A percentile compares a stretch with the other conserved stretches of the same genome.
These are phyloP conservation scores for Suillus fuscotomentosus DNA, from an alignment of 768 basidiomycete species.

Conservation along the genomic window DNA sequence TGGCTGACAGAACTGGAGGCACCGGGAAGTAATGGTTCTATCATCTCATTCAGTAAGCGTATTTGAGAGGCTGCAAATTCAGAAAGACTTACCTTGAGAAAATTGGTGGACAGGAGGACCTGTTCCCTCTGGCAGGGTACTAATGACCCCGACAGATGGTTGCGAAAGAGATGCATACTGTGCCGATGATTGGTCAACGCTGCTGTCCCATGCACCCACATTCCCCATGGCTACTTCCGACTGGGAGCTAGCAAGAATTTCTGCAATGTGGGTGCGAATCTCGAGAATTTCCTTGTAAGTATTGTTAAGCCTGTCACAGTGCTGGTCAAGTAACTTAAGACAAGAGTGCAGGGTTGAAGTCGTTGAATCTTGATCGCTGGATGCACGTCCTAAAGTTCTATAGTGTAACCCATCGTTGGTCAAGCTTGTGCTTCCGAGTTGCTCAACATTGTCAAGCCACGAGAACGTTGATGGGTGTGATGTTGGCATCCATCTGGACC, in stretches of 20 bases:
- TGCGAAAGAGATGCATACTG: neutral
- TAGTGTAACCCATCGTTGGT: neutral
- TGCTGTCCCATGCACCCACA: neutral
- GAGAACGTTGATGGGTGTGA: neutral
- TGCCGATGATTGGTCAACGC: neutral
- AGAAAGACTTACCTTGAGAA: neutral
- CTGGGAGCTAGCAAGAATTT: neutral
- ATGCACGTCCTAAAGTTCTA: neutral
- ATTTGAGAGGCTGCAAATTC: neutral
- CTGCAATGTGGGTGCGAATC: neutral
- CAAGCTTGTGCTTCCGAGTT: neutral
- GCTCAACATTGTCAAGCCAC: neutral
- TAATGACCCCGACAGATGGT: neutral
- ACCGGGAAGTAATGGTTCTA: neutral
- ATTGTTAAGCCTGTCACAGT: neutral
- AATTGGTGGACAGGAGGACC: neutral
- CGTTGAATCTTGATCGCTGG: neutral
- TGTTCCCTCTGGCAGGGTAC: neutral
- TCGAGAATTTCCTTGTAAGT: neutral
- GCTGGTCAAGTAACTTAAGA: neutral
- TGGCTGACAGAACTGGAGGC: neutral
- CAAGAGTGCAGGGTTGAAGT: neutral
- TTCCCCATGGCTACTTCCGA: neutral
- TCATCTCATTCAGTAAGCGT: neutral
- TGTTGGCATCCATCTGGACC: neutral